Evolutionary conservation across 2,329 filamentous ascomycete genomes (phyloP).

Genomic region (Ophiosphaerella herpotricha): DNA sequence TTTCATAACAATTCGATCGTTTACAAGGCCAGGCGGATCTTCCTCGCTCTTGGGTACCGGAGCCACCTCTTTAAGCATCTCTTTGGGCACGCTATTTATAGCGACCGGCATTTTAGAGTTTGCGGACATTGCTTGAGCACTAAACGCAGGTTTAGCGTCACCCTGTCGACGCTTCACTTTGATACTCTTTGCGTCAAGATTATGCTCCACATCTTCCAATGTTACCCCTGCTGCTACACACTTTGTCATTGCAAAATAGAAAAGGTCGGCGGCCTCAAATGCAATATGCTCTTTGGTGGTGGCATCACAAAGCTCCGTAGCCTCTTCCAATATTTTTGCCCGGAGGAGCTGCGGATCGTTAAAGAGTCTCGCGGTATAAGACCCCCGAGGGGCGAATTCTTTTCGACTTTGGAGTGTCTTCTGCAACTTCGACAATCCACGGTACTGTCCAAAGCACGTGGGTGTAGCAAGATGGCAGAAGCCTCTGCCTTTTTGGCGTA

Average conservation of each 20-base stretch:
- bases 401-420: constrained; percentile 85
- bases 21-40: constrained; percentile 55
- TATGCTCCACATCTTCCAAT: constrained; percentile 87
- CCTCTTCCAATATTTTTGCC: constrained; percentile 98
- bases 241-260: constrained; percentile 94
- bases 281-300: constrained; percentile 81
- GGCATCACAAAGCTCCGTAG: constrained; percentile 90
- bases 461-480: constrained; percentile 95
- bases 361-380: constrained; percentile 92
- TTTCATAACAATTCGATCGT: constrained; percentile 78
- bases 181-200: constrained; percentile 89
- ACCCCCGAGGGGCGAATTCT: constrained; percentile 79
- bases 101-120: constrained; percentile 19
- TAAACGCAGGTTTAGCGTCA: constrained; percentile 93
- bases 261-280: constrained; percentile 91
- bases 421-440: constrained; percentile 81
- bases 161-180: constrained; percentile 94
- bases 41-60: constrained; percentile 58
- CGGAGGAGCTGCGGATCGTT: constrained; percentile 85
- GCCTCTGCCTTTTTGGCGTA: constrained; percentile 82
- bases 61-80: constrained; percentile 56
- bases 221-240: constrained; percentile 83
- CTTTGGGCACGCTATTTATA: constrained; percentile 37
- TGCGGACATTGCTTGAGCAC: constrained; percentile 66
- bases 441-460: constrained; percentile 87